phyloP scores from a whole-genome alignment of 2,329 filamentous ascomycete species.

The Juglanconis oblonga region DNA sequence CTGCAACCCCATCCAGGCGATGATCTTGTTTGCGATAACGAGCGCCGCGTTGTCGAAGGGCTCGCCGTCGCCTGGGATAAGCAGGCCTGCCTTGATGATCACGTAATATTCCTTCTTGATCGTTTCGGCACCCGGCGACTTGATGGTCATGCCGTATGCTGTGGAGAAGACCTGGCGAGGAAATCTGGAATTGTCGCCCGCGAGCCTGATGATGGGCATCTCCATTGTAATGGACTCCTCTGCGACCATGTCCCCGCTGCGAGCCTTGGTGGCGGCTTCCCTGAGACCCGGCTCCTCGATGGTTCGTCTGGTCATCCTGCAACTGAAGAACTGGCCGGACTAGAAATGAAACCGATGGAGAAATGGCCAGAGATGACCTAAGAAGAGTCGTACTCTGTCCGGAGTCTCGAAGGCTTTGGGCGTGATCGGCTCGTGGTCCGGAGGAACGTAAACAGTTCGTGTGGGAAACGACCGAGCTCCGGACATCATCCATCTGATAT shows the following conservation, averaged over 20 bases:
- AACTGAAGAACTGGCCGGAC: too few species aligned
- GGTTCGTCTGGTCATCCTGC: constrained; percentile 5
- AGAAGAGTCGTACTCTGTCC: too few species aligned
- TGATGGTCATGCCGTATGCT: constrained; percentile 12
- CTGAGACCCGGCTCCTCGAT: not conserved
- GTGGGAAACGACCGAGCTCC: too few species aligned
- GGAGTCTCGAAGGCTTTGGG: too few species aligned
- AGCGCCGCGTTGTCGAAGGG: constrained; percentile 32
- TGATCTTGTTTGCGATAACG: constrained; percentile 34
- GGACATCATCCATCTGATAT: too few species aligned
- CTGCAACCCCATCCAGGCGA: constrained; percentile 36
- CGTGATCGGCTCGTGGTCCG: too few species aligned
- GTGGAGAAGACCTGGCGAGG: constrained; percentile 13
- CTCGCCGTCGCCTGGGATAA: constrained; percentile 37
- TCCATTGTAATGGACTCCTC: not conserved
- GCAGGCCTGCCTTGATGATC: constrained; percentile 31
- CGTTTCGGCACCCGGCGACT: not conserved
- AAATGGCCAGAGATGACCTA: too few species aligned
- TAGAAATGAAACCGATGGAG: too few species aligned
- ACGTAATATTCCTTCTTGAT: constrained; percentile 29
- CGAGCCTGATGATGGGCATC: constrained; percentile 1
- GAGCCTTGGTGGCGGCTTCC: not conserved
- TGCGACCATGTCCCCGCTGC: not conserved
- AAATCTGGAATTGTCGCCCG: not conserved
- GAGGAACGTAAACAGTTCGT: too few species aligned